A percentile compares a stretch with the other conserved stretches of the same genome.
These are phyloP conservation scores for Tetraselmis chui DNA, from an alignment of 139 green algal species.

Conservation along the genomic window DNA sequence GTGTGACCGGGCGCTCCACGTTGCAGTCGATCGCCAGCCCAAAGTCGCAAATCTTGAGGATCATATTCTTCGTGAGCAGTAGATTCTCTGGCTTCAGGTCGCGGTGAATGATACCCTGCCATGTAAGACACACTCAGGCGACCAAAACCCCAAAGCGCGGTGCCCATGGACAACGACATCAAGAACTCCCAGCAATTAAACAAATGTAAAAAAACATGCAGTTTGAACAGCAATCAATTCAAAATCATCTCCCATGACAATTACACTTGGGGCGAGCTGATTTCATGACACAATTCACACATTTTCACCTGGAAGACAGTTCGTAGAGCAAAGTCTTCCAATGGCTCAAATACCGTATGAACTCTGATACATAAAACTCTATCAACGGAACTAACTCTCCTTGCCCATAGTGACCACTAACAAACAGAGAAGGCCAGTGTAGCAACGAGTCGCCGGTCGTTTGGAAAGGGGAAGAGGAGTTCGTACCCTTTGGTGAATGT, in stretches of 20 bases:
- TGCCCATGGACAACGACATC: too few species aligned
- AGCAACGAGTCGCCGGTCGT: neutral
- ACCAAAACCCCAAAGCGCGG: too few species aligned
- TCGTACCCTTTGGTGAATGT: neutral
- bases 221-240: neutral
- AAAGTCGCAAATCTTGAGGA: slow-evolving; percentile 9
- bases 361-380: too few species aligned
- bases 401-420: neutral
- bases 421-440: neutral
- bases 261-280: neutral
- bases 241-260: neutral
- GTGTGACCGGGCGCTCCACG: neutral
- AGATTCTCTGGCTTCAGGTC: slow-evolving; percentile 20
- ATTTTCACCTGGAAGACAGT: too few species aligned
- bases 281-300: too few species aligned
- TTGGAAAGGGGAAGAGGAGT: neutral
- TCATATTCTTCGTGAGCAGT: neutral
- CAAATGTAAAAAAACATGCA: neutral
- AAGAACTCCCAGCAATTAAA: too few species aligned
- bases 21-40: slow-evolving; percentile 12
- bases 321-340: neutral
- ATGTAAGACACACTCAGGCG: too few species aligned
- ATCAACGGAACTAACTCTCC: too few species aligned
- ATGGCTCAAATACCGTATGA: too few species aligned
- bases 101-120: slow-evolving; percentile 8